A percentile compares a stretch with the other conserved stretches of the same genome.
These are phyloP conservation scores for Cardamine chenopodiifolia DNA, from an alignment of 345 rosid genomes.

Conservation along the genomic window DNA sequence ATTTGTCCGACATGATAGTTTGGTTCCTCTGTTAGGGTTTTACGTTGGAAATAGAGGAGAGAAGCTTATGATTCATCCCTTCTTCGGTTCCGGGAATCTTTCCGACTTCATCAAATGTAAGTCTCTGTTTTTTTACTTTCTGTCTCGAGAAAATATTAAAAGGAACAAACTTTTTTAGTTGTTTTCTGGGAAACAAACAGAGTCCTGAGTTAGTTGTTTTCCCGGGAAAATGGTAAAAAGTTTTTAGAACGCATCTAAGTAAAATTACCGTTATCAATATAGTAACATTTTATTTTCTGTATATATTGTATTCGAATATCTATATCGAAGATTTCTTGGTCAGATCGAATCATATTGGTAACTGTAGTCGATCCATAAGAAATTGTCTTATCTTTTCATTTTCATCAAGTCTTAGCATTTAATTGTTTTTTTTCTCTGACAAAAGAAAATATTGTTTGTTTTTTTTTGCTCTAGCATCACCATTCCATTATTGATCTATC, in stretches of 20 bases:
- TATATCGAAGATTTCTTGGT: background rate
- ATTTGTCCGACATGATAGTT: slow-evolving; percentile 58
- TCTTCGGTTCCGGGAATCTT: slow-evolving; percentile 62
- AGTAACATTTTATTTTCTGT: background rate
- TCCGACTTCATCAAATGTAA: slow-evolving; percentile 69
- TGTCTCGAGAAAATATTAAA: slow-evolving; percentile 17
- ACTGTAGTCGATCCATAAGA: background rate
- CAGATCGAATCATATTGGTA: slow-evolving; percentile 7
- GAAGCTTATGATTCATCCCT: slow-evolving; percentile 82
- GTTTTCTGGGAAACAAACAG: background rate
- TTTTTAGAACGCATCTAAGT: background rate
- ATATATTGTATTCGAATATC: background rate
- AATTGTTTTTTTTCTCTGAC: background rate
- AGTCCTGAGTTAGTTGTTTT: slow-evolving; percentile 11
- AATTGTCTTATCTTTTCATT: background rate
- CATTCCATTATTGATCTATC: slow-evolving; percentile 36
- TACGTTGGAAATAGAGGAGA: slow-evolving; percentile 81
- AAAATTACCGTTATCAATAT: background rate
- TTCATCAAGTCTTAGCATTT: background rate
- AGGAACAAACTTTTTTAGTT: background rate
- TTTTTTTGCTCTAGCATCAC: slow-evolving; percentile 3
- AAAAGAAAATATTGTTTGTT: background rate
- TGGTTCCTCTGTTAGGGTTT: slow-evolving; percentile 82
- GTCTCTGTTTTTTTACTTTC: slow-evolving; percentile 20
- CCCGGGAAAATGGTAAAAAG: slow-evolving; percentile 15